Percentiles rank a stretch among this genome's conserved stretches.
phyloP scores from a whole-genome alignment of 2,329 filamentous ascomycete species.

The Allantophomopsis cytisporea region DNA sequence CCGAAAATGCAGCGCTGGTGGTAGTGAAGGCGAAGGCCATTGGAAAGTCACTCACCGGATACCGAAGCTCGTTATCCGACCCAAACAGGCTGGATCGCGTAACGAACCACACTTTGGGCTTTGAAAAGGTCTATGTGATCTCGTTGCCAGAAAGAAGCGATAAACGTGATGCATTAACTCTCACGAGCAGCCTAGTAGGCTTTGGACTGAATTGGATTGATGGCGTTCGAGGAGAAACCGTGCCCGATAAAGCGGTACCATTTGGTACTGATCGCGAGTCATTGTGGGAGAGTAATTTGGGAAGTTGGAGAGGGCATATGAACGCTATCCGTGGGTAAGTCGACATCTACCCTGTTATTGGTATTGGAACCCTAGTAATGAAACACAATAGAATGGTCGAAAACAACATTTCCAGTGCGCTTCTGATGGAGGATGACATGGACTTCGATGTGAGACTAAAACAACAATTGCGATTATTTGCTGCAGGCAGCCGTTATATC shows the following conservation, averaged over 20 bases:
- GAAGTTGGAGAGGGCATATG: constrained; percentile 26
- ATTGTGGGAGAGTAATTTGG: constrained; percentile 20
- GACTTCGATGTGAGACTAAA: constrained; percentile 25
- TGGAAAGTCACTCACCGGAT: no score
- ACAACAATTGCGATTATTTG: constrained; percentile 12
- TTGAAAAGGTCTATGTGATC: constrained; percentile 30
- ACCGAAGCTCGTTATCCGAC: no score
- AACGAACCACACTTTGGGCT: constrained; percentile 7
- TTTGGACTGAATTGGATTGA: constrained; percentile 29
- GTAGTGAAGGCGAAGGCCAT: no score
- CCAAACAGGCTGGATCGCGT: neutral
- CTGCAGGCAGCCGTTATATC: neutral
- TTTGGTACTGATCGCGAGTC: constrained; percentile 8
- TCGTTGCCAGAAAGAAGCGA: constrained; percentile 31
- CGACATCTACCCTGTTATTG: no score
- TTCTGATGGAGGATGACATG: constrained; percentile 26
- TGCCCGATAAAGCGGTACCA: constrained; percentile 28
- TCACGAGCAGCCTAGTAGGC: constrained; percentile 25
- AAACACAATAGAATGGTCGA: constrained; percentile 15
- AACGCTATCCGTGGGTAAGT: constrained; percentile 18
- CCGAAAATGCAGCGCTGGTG: no score
- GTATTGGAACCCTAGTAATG: constrained; percentile 13
- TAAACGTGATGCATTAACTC: constrained; percentile 31
- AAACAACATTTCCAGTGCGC: constrained; percentile 19
- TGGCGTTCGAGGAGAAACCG: constrained; percentile 23